Base-by-base conservation (phyloP, 108 stramenopile genomes). In the Cyclotella kingstonii region DNA sequence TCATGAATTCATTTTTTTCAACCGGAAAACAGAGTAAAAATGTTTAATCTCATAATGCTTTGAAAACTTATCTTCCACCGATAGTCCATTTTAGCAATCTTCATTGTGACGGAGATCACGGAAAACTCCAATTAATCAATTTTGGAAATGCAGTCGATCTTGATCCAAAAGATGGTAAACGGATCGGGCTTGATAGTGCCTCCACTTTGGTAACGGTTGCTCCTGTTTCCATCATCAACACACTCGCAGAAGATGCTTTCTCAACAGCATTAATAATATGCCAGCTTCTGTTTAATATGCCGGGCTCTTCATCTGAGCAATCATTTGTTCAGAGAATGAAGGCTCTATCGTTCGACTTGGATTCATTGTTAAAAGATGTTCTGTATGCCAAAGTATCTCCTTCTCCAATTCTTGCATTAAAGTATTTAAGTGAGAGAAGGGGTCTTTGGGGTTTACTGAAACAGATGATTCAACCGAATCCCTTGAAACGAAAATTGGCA, bases 91-190 rank as follows among this genome's bases (percentile, higher is more conserved):
- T 85, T 1, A 68, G 45, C 56, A 89, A 89, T 60, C 43, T 92
- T 30, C 46, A 86, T 26, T 68, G 82, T 17, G 66, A 70, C 5
- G 67, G 25, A 23, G 70, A 42, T 42, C 43, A 57, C 48, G 27
- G 31, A 7, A 77, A 52, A 15, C 70, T 78, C 21, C 59, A 64
- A 5, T 52, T 92, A 41, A 76, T 86, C 19, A 87, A 92, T 67
- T 92, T 89, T 81, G 87, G 90, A 7, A 72, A 73, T 51, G 90
- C 90, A 48, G 85, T 83, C 7, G 90, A 92, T 60, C 71, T 92
- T 53, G 81, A 85, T 48, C 80, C 80, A 30, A 53, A 46, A 29
- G 72, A 71, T n/a, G 72, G 72, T 40, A 54, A 58, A 40, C 79
- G 82, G 27, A 71, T 83, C 19, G 84, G 84, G 38, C 70, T 86